Base-by-base conservation (phyloP, 2,329 filamentous ascomycete species). In the Penicillium nordicum region DNA sequence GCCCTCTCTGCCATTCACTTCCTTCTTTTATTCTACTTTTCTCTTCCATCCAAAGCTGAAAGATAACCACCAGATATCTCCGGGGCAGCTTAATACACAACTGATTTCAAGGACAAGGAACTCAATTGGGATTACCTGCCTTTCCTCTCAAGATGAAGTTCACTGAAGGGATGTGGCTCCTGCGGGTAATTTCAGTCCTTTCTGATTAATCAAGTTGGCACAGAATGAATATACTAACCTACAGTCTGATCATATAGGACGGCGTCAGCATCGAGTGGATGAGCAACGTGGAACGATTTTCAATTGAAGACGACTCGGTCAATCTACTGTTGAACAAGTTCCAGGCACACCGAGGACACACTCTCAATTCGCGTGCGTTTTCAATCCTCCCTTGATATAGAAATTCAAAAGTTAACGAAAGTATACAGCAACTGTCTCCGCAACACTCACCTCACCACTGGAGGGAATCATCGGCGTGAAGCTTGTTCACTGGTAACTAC, bases 381-480 rank as follows among this genome's bases (percentile, higher is more conserved):
- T 34, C 16, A 21, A 5, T 29, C 14, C 4, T 11, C 16, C 8
- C 14, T 37, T n/a, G 7, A 16, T 37, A 4, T 4, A 34, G 10
- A 16, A 41, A 12, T 14, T 8, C 23, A 29, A 8, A 29, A 21
- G 12, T 41, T 14, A 43, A 41, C 21, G 50, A 1, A 21, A 18
- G 16, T 38, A 11, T 55, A 40, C 37, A 72, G 72, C 72, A 23
- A 74, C 73, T 7, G 58, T 75, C 30, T 69, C 70, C 18, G 68
- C 70, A 1, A 62, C 58, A 18, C 57, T 74, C 14, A 72, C 70
- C 7, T 75, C 73, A 16, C 73, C 73, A 7, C 53, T 69, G 12
- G 73, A 75, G 51, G 73, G 72, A 10, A 60, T 75, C 8, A 73
- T 74, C n/a, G 72, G 72, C 11, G 73, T 75, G 27, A 75, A 74